phyloP scores from a whole-genome alignment of 2,329 filamentous ascomycete genomes.

The Neobulgaria alba region DNA sequence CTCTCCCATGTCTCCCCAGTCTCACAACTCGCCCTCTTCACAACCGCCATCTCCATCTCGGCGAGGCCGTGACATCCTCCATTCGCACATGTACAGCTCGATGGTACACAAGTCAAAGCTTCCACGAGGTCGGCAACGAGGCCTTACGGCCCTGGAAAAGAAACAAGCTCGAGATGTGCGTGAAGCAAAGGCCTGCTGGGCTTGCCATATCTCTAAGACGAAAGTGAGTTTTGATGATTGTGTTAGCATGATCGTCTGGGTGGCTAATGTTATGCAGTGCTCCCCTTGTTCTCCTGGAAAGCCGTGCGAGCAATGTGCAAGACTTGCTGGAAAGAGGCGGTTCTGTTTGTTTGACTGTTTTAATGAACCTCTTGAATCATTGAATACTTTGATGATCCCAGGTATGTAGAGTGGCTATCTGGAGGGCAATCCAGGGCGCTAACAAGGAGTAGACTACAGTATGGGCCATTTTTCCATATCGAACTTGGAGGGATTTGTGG shows the following conservation, averaged over 20 bases:
- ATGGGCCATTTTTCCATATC: constrained; percentile 22
- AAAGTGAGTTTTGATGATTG: too few species aligned
- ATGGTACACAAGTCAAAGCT: constrained; percentile 17
- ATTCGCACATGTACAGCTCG: constrained; percentile 23
- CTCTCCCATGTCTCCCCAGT: constrained; percentile 10
- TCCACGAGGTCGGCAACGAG: constrained; percentile 20
- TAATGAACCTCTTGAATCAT: constrained; percentile 26
- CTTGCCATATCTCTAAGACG: constrained; percentile 28
- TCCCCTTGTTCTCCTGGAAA: constrained; percentile 27
- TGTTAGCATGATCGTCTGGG: too few species aligned
- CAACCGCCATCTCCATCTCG: constrained; percentile 14
- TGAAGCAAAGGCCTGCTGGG: constrained; percentile 27
- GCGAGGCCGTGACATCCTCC: constrained; percentile 9
- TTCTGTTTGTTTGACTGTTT: constrained; percentile 27
- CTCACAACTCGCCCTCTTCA: constrained; percentile 16
- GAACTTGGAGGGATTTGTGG: constrained; percentile 24
- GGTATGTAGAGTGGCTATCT: too few species aligned
- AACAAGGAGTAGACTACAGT: constrained; percentile 19
- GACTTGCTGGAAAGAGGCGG: constrained; percentile 24
- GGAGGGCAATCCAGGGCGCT: too few species aligned
- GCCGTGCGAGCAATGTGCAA: constrained; percentile 26
- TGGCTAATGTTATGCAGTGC: too few species aligned
- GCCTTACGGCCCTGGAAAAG: constrained; percentile 25
- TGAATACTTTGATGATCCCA: constrained; percentile 24
- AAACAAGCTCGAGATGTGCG: constrained; percentile 25